Conservation (phyloP, 148 eudicot genomes). For the Gaultheria prostrata region DNA sequence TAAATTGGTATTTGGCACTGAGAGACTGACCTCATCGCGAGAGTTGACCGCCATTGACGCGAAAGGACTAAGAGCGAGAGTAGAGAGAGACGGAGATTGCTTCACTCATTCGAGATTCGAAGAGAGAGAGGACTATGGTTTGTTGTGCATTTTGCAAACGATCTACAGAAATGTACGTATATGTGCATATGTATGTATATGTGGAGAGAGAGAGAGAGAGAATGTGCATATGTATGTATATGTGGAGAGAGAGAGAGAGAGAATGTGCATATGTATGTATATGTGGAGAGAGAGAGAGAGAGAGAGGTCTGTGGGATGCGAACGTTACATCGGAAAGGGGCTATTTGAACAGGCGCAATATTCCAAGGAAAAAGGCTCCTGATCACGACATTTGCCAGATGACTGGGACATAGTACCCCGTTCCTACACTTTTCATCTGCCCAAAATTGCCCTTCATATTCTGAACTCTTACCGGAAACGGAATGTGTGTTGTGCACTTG, state of each 20-base stretch:
- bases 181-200: not conserved
- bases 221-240: not conserved
- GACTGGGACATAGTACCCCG: not conserved
- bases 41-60: constrained; percentile 46
- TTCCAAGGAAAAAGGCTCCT: constrained; percentile 32
- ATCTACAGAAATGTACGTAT: not conserved
- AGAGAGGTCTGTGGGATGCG: not conserved
- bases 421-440: not conserved
- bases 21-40: constrained; percentile 45
- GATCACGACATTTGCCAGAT: constrained; percentile 19
- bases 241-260: not conserved
- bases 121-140: not conserved
- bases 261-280: too few relatives aligned
- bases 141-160: not conserved
- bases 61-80: constrained; percentile 12
- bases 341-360: constrained; percentile 12
- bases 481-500: too few relatives aligned
- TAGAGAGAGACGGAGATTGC: constrained; percentile 8
- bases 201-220: not conserved
- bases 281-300: constrained; percentile 2
- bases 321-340: not conserved
- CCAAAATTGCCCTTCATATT: constrained; percentile 8
- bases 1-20: not conserved
- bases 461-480: too few relatives aligned
- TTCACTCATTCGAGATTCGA: not conserved